Evolutionary conservation across 805 yeast genomes (phyloP).

Genomic region (Candida sphagnicola): DNA sequence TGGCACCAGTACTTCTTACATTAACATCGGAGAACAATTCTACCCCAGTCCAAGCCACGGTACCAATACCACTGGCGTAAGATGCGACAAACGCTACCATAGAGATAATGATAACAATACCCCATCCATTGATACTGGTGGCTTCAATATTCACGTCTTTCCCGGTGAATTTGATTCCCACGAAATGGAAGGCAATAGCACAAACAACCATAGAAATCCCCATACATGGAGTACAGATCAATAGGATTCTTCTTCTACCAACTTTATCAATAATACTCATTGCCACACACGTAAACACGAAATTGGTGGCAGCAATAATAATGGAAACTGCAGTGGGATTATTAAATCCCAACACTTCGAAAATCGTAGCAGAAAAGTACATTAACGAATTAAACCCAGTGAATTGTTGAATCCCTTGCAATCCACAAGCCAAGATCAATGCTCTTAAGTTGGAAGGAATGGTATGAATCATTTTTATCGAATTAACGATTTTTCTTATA

Average conservation of each 20-base stretch:
- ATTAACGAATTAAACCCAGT: constrained; percentile 94
- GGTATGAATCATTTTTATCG: constrained; percentile 58
- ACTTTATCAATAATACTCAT: constrained; percentile 81
- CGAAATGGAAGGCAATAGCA: constrained; percentile 88
- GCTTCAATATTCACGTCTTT: constrained; percentile 33
- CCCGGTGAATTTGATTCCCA: constrained; percentile 55
- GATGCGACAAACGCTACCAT: constrained; percentile 87
- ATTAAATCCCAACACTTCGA: constrained; percentile 83
- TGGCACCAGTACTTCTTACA: constrained; percentile 89
- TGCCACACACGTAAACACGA: constrained; percentile 81
- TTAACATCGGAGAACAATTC: constrained; percentile 87
- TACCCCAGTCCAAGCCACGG: constrained; percentile 97
- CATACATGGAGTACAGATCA: constrained; percentile 86
- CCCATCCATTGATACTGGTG: constrained; percentile 73
- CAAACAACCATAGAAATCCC: constrained; percentile 68
- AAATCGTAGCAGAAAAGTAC: constrained; percentile 93
- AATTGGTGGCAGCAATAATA: constrained; percentile 91
- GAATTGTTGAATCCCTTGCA: constrained; percentile 95
- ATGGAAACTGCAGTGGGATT: constrained; percentile 94
- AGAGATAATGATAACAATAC: constrained; percentile 76
- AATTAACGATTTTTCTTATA: constrained; percentile 51
- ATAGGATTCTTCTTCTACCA: constrained; percentile 81
- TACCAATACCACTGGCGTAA: constrained; percentile 93
- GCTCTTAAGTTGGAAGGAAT: constrained; percentile 85
- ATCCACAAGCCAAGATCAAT: constrained; percentile 81